These are phyloP conservation scores for Aureobasidium sp. DNA, from an alignment of 2,329 filamentous ascomycete genomes.

Conservation along the genomic window DNA sequence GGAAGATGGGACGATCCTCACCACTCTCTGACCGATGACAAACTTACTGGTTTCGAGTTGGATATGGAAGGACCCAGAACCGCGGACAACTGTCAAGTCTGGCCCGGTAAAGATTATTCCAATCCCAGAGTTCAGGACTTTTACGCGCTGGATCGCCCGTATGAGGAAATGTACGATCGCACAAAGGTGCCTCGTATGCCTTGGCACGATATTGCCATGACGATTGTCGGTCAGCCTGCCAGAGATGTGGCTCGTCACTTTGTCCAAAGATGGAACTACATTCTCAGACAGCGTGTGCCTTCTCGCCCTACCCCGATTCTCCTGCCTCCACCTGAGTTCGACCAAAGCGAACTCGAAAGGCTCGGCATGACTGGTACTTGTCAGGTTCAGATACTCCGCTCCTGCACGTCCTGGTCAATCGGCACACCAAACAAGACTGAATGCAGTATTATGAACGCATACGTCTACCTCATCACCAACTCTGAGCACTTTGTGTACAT, in stretches of 20 bases:
- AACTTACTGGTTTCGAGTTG: constrained; percentile 86
- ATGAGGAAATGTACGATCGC: constrained; percentile 98
- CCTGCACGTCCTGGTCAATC: constrained; percentile 83
- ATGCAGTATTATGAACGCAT: constrained; percentile 92
- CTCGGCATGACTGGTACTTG: constrained; percentile 89
- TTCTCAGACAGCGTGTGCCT: constrained; percentile 84
- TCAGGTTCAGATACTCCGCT: constrained; percentile 91
- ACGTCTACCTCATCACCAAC: constrained; percentile 87
- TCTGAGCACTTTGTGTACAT: constrained; percentile 98
- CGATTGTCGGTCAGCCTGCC: constrained; percentile 91
- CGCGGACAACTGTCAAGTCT: constrained; percentile 89
- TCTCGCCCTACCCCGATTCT: constrained; percentile 90
- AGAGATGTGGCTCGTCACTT: constrained; percentile 93
- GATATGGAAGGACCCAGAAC: constrained; percentile 68
- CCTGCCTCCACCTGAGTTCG: constrained; percentile 87
- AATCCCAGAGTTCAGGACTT: constrained; percentile 96
- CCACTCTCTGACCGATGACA: constrained; percentile 85
- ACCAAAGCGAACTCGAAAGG: constrained; percentile 73
- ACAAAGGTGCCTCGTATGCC: constrained; percentile 87
- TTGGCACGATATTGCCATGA: constrained; percentile 98
- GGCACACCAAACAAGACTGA: constrained; percentile 78
- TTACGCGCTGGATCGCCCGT: constrained; percentile 84
- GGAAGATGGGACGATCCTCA: constrained; percentile 96
- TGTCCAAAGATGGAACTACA: constrained; percentile 96
- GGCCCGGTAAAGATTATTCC: constrained; percentile 97